Conservation (phyloP, 305 asterid species). For the Caryopteris hybrid region DNA sequence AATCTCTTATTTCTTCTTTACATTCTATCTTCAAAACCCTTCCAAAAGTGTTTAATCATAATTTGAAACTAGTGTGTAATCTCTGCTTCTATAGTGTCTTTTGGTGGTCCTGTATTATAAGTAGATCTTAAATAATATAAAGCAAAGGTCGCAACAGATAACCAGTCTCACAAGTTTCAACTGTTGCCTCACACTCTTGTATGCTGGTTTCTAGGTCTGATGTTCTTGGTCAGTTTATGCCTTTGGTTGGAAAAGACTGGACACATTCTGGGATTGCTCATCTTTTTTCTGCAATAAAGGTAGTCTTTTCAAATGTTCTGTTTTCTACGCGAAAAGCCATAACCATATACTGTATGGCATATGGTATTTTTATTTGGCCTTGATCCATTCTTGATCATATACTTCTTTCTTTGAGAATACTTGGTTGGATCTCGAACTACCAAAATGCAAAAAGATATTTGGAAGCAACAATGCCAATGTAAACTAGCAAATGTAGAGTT, state of each 20-base stretch:
- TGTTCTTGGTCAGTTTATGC: conserved; percentile 98
- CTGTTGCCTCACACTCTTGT: not conserved
- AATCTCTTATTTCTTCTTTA: too few species aligned
- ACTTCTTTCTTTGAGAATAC: too few species aligned
- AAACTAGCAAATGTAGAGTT: not conserved
- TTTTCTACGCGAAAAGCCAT: not conserved
- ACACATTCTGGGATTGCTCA: conserved; percentile 93
- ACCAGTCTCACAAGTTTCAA: not conserved
- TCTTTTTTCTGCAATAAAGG: conserved; percentile 94
- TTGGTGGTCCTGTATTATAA: too few species aligned
- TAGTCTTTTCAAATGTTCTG: conserved; percentile 20
- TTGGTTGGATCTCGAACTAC: not conserved
- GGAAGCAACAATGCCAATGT: not conserved
- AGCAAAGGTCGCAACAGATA: not conserved
- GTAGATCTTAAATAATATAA: too few species aligned
- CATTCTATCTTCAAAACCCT: too few species aligned
- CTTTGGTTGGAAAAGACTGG: conserved; percentile 95
- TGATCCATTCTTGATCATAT: not conserved
- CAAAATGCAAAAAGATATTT: not conserved
- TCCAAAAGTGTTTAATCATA: too few species aligned
- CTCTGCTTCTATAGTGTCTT: too few species aligned
- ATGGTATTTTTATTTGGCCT: not conserved
- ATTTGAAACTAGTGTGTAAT: too few species aligned
- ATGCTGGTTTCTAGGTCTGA: conserved; percentile 66
- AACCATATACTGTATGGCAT: not conserved